Percentiles rank a stretch among this genome's conserved stretches.
phyloP scores from a whole-genome alignment of 116 monocot genomes.

The Zostera marina region DNA sequence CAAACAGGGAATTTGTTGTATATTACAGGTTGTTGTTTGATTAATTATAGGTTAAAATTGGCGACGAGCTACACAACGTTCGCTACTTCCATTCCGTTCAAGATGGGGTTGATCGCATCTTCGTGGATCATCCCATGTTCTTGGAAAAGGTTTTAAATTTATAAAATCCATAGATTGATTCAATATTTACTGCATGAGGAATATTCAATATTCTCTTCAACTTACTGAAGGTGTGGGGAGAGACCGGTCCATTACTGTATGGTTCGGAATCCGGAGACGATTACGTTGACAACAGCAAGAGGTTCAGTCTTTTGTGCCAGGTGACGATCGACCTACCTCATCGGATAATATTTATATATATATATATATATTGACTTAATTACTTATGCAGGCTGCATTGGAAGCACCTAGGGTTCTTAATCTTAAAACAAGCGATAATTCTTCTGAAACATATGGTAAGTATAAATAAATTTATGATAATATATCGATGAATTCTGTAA shows the following conservation, averaged over 20 bases:
- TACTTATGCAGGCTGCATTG: conserved; percentile 84
- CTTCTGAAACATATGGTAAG: conserved; percentile 74
- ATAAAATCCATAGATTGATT: neutral
- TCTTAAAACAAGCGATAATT: conserved; percentile 35
- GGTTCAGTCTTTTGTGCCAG: conserved; percentile 48
- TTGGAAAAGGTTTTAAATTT: conserved; percentile 65
- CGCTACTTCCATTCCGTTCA: conserved; percentile 72
- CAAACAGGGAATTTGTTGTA: no score
- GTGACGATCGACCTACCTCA: conserved; percentile 9
- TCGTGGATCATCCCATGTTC: conserved; percentile 77
- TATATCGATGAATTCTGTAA: neutral
- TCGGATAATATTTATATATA: neutral
- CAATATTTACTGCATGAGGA: no score
- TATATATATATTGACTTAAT: no score
- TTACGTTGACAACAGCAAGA: conserved; percentile 51
- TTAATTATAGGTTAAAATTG: conserved; percentile 50
- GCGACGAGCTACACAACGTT: conserved; percentile 30
- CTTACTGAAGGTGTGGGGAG: conserved; percentile 90
- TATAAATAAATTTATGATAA: neutral
- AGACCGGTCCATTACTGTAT: conserved; percentile 65
- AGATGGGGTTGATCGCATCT: conserved; percentile 80
- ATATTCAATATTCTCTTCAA: no score
- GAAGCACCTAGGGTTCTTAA: conserved; percentile 69
- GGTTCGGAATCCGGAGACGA: conserved; percentile 66
- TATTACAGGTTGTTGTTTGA: neutral